Percentiles rank a stretch among this genome's conserved stretches.
Evolutionary conservation across 2,329 filamentous ascomycete species (phyloP).

Genomic region (Epichloe coenophiala): DNA sequence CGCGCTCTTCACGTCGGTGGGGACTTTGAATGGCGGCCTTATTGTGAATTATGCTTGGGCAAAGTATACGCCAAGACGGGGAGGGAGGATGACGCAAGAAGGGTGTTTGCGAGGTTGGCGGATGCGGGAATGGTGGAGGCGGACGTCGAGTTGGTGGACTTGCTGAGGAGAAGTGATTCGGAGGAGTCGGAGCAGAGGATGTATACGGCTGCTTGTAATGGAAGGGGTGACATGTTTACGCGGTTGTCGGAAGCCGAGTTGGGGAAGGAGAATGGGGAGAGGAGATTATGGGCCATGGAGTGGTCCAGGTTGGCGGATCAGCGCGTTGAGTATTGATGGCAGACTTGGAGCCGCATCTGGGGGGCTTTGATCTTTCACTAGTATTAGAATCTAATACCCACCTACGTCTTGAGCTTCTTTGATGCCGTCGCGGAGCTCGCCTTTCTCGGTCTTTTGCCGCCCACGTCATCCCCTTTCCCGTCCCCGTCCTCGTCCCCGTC

Average conservation of each 20-base stretch:
- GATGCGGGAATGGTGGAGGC: slow-evolving; percentile 13
- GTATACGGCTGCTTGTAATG: slow-evolving; percentile 14
- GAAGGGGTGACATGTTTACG: slow-evolving; percentile 13
- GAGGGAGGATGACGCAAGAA: slow-evolving; percentile 11
- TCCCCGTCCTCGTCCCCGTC: slow-evolving; percentile 15
- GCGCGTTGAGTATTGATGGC: slow-evolving; percentile 10
- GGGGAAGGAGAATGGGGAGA: slow-evolving; percentile 10
- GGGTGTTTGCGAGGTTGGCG: slow-evolving; percentile 11
- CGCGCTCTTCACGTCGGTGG: slow-evolving; percentile 12
- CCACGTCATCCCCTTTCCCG: slow-evolving; percentile 3
- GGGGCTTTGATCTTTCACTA: not conserved
- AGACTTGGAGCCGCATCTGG: not conserved
- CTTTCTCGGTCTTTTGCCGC: slow-evolving; percentile 13
- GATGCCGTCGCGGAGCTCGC: slow-evolving; percentile 4
- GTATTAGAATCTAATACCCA: not conserved
- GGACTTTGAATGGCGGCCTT: slow-evolving; percentile 15
- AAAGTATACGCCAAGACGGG: slow-evolving; percentile 12
- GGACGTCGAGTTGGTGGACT: slow-evolving; percentile 14
- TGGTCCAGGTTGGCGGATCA: slow-evolving; percentile 19
- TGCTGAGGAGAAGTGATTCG: slow-evolving; percentile 11
- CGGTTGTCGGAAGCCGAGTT: slow-evolving; percentile 18
- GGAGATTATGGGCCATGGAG: slow-evolving; percentile 19
- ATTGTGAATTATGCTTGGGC: slow-evolving; percentile 15
- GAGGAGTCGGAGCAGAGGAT: slow-evolving; percentile 14
- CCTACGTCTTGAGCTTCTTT: slow-evolving; percentile 15